phyloP scores from a whole-genome alignment of 495 filamentous ascomycete species.

The Collariella sp. region DNA sequence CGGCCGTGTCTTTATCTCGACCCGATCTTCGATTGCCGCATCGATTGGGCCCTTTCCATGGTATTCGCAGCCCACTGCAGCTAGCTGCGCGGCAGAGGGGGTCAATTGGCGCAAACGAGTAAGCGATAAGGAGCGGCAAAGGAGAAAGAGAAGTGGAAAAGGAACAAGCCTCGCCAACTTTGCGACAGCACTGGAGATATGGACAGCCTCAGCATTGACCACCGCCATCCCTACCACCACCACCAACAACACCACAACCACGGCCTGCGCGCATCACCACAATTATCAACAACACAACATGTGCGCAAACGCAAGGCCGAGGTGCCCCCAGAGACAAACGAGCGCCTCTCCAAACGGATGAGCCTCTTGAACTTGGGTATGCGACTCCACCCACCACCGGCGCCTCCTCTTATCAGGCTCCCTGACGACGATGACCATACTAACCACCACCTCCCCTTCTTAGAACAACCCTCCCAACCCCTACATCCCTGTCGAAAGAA shows the following conservation, averaged over 20 bases:
- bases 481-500: conserved; percentile 46
- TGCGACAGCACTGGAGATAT: conserved; percentile 11
- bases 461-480: conserved; percentile 49
- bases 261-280: conserved; percentile 3
- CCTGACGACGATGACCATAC: conserved; percentile 1
- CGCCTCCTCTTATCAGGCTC: background rate
- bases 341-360: conserved; percentile 68
- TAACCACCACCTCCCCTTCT: conserved; percentile 10
- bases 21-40: background rate
- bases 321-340: conserved; percentile 37
- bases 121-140: conserved; percentile 1
- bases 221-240: conserved; percentile 4
- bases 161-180: conserved; percentile 14
- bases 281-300: conserved; percentile 8
- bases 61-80: conserved; percentile 4
- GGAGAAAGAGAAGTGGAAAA: background rate
- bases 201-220: conserved; percentile 17
- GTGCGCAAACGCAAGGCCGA: conserved; percentile 47
- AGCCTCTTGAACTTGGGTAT: conserved; percentile 73
- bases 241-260: conserved; percentile 14
- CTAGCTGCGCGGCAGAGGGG: background rate
- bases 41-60: conserved; percentile 7
- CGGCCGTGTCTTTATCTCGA: conserved; percentile 16
- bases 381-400: conserved; percentile 21
- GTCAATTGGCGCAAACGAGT: conserved; percentile 8